These are phyloP conservation scores for Wickerhamomyces strasburgensis DNA, from an alignment of 805 yeast genomes.

Conservation along the genomic window DNA sequence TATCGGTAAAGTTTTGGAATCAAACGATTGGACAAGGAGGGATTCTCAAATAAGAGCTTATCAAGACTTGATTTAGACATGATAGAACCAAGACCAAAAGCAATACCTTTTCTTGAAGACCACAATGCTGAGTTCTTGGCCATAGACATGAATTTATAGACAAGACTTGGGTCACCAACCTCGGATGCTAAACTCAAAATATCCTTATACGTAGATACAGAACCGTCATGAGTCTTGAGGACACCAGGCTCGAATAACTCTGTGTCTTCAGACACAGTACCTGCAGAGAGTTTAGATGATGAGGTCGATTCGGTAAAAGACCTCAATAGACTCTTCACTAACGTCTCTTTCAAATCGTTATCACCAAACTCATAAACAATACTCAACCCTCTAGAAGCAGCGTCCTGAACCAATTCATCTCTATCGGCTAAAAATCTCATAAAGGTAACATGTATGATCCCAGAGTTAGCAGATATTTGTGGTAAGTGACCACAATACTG, in stretches of 20 bases:
- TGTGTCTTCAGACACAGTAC: constrained; percentile 73
- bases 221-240: constrained; percentile 75
- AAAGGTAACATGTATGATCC: constrained; percentile 68
- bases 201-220: constrained; percentile 88
- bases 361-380: constrained; percentile 77
- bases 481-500: constrained; percentile 61
- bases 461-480: constrained; percentile 36
- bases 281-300: constrained; percentile 44
- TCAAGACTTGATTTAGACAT: constrained; percentile 74
- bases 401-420: constrained; percentile 87
- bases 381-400: constrained; percentile 85
- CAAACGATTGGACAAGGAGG: constrained; percentile 49
- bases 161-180: constrained; percentile 92
- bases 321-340: constrained; percentile 65
- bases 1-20: constrained; percentile 83
- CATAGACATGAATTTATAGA: constrained; percentile 88
- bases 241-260: constrained; percentile 81
- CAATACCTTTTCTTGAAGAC: constrained; percentile 91
- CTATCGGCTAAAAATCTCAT: constrained; percentile 73
- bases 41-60: constrained; percentile 49
- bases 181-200: constrained; percentile 85
- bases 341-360: constrained; percentile 56
- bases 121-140: constrained; percentile 85
- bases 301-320: constrained; percentile 72
- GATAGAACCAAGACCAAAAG: constrained; percentile 86